Evolutionary conservation across 2,329 filamentous ascomycete genomes (phyloP).

Genomic region (Cyclaneusma minus): DNA sequence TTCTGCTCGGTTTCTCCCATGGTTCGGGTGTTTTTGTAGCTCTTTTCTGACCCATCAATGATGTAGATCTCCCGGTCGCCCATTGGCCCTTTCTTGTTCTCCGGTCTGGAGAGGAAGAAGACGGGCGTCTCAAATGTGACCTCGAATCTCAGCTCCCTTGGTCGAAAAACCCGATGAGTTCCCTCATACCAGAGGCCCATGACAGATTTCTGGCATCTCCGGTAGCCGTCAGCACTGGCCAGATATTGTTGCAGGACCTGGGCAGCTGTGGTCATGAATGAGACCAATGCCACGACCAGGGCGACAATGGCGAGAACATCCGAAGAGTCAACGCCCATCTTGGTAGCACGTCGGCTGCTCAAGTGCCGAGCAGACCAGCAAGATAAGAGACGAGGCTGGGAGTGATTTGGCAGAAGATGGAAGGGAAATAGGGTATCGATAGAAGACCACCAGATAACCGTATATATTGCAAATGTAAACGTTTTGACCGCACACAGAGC

Average conservation of each 20-base stretch:
- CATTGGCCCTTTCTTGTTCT: constrained; percentile 16
- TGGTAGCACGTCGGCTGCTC: too few species aligned
- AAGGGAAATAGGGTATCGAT: too few species aligned
- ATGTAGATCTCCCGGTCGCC: constrained; percentile 9
- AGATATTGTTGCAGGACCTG: constrained; percentile 22
- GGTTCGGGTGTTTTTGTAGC: constrained; percentile 11
- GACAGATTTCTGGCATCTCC: constrained; percentile 19
- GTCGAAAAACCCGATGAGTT: constrained; percentile 16
- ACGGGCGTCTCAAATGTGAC: constrained; percentile 20
- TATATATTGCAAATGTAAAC: too few species aligned
- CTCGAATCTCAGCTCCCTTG: constrained; percentile 21
- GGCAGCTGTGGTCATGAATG: constrained; percentile 15
- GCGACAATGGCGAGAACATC: constrained; percentile 15
- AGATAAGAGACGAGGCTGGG: too few species aligned
- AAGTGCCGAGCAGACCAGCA: too few species aligned
- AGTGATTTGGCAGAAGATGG: too few species aligned
- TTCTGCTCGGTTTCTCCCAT: constrained; percentile 5
- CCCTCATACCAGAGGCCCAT: constrained; percentile 19
- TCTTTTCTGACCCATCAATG: constrained; percentile 11
- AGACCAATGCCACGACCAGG: constrained; percentile 20
- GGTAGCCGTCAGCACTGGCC: constrained; percentile 22
- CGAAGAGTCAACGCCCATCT: too few species aligned
- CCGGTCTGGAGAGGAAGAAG: constrained; percentile 10
- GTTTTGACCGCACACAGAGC: too few species aligned
- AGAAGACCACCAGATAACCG: too few species aligned